Conservation (phyloP, 2,329 filamentous ascomycete genomes). For the Sporothrix inflata region DNA sequence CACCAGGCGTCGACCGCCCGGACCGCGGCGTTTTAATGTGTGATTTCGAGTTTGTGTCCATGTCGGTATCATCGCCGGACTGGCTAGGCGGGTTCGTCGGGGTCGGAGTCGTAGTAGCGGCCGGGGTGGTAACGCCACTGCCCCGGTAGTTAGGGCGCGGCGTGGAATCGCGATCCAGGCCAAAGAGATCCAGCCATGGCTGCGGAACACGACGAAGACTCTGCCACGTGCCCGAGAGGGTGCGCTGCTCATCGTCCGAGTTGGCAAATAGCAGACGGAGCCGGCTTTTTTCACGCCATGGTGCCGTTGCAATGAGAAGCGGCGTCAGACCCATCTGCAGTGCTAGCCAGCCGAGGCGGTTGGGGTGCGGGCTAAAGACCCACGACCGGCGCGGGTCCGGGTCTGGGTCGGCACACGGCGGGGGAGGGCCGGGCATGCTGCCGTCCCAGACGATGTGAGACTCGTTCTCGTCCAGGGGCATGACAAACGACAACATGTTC, state of each 20-base stretch:
- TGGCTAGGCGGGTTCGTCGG: background rate
- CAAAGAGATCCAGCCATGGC: conserved; percentile 34
- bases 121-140: conserved; percentile 22
- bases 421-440: background rate
- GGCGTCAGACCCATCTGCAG: conserved; percentile 34
- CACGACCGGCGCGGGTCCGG: conserved; percentile 34
- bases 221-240: conserved; percentile 33
- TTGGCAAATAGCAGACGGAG: conserved; percentile 32
- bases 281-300: conserved; percentile 32
- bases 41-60: background rate
- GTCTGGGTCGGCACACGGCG: conserved; percentile 27
- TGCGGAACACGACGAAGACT: conserved; percentile 32
- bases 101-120: background rate
- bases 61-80: background rate
- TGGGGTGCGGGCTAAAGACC: conserved; percentile 35
- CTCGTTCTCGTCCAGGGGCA: conserved; percentile 34
- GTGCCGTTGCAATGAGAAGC: conserved; percentile 33
- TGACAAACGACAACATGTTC: conserved; percentile 36
- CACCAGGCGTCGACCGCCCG: background rate
- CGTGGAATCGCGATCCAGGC: conserved; percentile 25
- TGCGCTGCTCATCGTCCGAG: conserved; percentile 33
- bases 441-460: conserved; percentile 20
- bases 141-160: conserved; percentile 1
- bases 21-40: background rate
- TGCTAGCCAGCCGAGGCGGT: conserved; percentile 35